Percentiles rank a stretch among this genome's conserved stretches.
Evolutionary conservation across 2,329 filamentous ascomycete genomes (phyloP).

Genomic region (Calonectria honghensis): DNA sequence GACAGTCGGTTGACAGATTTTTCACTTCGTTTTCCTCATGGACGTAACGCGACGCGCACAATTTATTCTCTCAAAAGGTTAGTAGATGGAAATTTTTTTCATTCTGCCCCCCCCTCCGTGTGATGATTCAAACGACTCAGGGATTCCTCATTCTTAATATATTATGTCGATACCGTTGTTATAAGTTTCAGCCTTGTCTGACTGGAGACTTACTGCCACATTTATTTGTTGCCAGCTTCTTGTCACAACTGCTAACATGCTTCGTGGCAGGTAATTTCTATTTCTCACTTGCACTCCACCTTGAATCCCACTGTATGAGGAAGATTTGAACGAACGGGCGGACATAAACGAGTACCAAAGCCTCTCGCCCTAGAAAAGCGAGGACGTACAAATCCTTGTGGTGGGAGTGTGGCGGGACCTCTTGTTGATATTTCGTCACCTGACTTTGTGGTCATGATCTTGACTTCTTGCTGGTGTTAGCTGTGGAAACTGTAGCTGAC

Average conservation of each 20-base stretch:
- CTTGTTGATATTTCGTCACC: conserved; percentile 81
- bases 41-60: conserved; percentile 36
- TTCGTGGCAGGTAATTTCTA: conserved; percentile 64
- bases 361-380: conserved; percentile 71
- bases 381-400: conserved; percentile 79
- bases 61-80: conserved; percentile 67
- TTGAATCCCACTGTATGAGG: conserved; percentile 69
- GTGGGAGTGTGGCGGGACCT: conserved; percentile 70
- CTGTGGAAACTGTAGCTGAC: conserved; percentile 57
- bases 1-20: conserved; percentile 32
- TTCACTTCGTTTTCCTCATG: conserved; percentile 40
- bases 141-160: conserved; percentile 82
- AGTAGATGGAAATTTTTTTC: conserved; percentile 50
- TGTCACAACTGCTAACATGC: conserved; percentile 60
- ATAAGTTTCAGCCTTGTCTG: conserved; percentile 82
- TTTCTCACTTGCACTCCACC: conserved; percentile 37
- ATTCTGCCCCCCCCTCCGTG: conserved; percentile 56
- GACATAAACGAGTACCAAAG: conserved; percentile 77
- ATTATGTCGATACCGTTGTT: conserved; percentile 77
- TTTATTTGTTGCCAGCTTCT: conserved; percentile 44
- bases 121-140: conserved; percentile 79
- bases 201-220: conserved; percentile 63
- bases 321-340: conserved; percentile 82
- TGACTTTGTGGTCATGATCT: conserved; percentile 67
- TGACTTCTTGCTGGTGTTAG: conserved; percentile 54